A percentile compares a stretch with the other conserved stretches of the same genome.
phyloP scores from a whole-genome alignment of 2,329 filamentous ascomycete species.

The Phyllosticta ampelicida region DNA sequence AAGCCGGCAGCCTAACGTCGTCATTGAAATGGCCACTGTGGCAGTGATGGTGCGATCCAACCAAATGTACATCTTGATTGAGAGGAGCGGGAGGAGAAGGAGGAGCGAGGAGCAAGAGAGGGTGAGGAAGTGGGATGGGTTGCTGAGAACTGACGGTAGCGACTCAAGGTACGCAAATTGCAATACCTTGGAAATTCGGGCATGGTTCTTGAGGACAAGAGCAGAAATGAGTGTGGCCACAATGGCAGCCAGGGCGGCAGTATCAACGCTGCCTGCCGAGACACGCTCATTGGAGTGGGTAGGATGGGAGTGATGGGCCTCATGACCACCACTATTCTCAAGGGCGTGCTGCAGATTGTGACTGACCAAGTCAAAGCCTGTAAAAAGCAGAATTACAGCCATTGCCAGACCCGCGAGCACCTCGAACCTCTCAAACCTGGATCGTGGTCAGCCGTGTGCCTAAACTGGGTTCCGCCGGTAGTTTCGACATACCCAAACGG shows the following conservation, averaged over 20 bases:
- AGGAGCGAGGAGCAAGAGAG: constrained; percentile 75
- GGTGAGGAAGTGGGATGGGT: constrained; percentile 90
- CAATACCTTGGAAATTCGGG: constrained; percentile 85
- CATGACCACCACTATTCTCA: constrained; percentile 59
- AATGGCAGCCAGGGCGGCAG: constrained; percentile 72
- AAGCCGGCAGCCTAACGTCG: constrained; percentile 69
- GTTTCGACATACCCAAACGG: constrained; percentile 54
- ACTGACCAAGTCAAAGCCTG: constrained; percentile 88
- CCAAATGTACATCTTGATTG: constrained; percentile 69
- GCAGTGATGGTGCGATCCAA: constrained; percentile 74
- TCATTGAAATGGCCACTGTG: constrained; percentile 79
- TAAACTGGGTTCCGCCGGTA: not conserved
- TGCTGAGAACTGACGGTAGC: constrained; percentile 77
- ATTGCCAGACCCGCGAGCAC: constrained; percentile 93
- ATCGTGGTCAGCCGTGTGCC: not conserved
- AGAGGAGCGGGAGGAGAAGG: constrained; percentile 70
- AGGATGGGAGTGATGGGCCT: constrained; percentile 58
- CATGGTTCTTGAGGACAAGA: constrained; percentile 79
- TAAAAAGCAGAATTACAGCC: constrained; percentile 93
- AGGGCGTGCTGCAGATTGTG: constrained; percentile 91
- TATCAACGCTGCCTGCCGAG: constrained; percentile 65
- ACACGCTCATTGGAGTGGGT: constrained; percentile 48
- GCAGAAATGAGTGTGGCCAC: constrained; percentile 75
- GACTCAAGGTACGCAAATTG: constrained; percentile 65
- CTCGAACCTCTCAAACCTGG: constrained; percentile 71